phyloP scores from a whole-genome alignment of 2,329 filamentous ascomycete genomes.

The Calonectria leucothoes region DNA sequence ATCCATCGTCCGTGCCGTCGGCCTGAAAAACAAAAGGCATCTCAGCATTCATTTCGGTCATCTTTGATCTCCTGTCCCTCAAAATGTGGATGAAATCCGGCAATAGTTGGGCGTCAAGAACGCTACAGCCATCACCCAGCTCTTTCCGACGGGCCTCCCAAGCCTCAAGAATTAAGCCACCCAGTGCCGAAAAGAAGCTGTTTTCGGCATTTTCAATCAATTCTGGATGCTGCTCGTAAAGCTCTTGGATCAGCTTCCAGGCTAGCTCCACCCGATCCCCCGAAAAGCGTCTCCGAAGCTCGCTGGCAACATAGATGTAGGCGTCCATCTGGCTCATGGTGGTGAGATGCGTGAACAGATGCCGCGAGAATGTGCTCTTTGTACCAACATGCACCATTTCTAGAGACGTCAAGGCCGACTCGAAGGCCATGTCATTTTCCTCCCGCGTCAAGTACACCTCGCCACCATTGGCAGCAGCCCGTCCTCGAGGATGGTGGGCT shows the following conservation, averaged over 20 bases:
- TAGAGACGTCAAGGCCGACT: conserved; percentile 35
- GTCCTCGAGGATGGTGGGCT: conserved; percentile 41
- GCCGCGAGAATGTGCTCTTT: conserved; percentile 42
- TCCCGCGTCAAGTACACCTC: conserved; percentile 28
- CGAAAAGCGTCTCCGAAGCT: conserved; percentile 36
- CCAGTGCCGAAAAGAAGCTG: conserved; percentile 20
- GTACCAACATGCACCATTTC: conserved; percentile 36
- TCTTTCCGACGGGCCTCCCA: conserved; percentile 33
- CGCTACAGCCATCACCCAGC: background rate
- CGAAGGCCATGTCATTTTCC: conserved; percentile 41
- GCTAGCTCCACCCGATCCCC: conserved; percentile 34
- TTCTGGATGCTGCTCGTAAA: conserved; percentile 40
- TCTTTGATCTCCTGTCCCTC: background rate
- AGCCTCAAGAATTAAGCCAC: conserved; percentile 32
- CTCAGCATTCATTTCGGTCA: background rate
- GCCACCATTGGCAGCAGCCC: background rate
- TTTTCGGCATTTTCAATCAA: conserved; percentile 14
- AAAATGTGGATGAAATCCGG: conserved; percentile 29
- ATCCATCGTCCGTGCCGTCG: background rate
- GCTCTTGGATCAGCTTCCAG: conserved; percentile 40
- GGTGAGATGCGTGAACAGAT: conserved; percentile 43
- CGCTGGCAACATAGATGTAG: conserved; percentile 46
- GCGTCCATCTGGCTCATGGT: conserved; percentile 44
- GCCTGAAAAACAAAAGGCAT: background rate
- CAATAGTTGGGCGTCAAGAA: background rate